phyloP scores from a whole-genome alignment of 495 filamentous ascomycete species.

The Xylaria longipes region DNA sequence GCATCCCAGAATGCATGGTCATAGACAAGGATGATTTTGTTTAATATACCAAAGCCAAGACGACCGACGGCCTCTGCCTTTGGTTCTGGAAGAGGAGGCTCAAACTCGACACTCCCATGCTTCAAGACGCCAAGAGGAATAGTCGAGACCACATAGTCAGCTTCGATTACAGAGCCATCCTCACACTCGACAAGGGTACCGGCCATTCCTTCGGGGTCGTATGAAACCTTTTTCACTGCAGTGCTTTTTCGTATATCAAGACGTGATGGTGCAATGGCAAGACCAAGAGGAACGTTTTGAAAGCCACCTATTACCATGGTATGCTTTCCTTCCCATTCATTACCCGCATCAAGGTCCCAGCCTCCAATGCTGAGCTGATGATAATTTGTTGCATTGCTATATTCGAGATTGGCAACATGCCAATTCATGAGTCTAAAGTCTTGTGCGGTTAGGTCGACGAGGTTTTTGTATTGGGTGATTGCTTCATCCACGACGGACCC shows the following conservation, averaged over 20 bases:
- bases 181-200: conserved; percentile 73
- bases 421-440: conserved; percentile 94
- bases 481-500: conserved; percentile 90
- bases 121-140: conserved; percentile 92
- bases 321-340: conserved; percentile 95
- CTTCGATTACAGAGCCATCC: conserved; percentile 76
- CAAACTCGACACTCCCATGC: conserved; percentile 72
- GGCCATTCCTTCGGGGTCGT: conserved; percentile 36
- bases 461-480: conserved; percentile 80
- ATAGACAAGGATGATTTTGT: conserved; percentile 95
- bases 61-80: conserved; percentile 82
- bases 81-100: conserved; percentile 84
- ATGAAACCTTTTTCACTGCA: conserved; percentile 37
- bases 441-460: conserved; percentile 82
- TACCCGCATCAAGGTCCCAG: conserved; percentile 96
- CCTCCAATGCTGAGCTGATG: conserved; percentile 85
- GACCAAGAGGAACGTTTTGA: conserved; percentile 82
- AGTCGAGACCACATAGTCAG: conserved; percentile 87
- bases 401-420: conserved; percentile 98
- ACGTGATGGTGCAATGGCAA: conserved; percentile 74
- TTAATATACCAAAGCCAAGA: conserved; percentile 92
- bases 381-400: conserved; percentile 91
- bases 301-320: conserved; percentile 93
- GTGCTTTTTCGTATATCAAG: conserved; percentile 81
- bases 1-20: conserved; percentile 90